phyloP scores from a whole-genome alignment of 2,329 filamentous ascomycete species.

The Aulographum hederae region DNA sequence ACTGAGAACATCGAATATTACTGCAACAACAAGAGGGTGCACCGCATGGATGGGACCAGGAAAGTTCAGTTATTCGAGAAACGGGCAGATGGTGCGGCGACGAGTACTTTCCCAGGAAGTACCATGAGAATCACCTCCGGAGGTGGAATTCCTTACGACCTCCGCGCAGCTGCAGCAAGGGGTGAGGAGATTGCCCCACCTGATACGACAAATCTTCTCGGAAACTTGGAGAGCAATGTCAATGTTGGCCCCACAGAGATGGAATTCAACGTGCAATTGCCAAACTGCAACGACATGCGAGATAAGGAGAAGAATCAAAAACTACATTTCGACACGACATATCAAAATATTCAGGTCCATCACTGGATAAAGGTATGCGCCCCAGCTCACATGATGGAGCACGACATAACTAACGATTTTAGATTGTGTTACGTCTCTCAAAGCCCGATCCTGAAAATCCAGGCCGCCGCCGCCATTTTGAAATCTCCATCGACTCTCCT shows the following conservation, averaged over 20 bases:
- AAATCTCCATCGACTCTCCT: slow-evolving; percentile 90
- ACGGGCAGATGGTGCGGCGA: slow-evolving; percentile 58
- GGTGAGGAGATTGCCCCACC: slow-evolving; percentile 35
- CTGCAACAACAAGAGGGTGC: slow-evolving; percentile 69
- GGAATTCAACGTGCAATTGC: slow-evolving; percentile 83
- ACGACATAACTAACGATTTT: too few relatives aligned
- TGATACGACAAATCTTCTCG: slow-evolving; percentile 53
- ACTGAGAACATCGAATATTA: slow-evolving; percentile 87
- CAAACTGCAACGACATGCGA: slow-evolving; percentile 69
- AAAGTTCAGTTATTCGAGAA: slow-evolving; percentile 85
- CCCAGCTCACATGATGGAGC: slow-evolving; percentile 1
- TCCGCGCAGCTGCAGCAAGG: slow-evolving; percentile 34
- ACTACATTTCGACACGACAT: slow-evolving; percentile 80
- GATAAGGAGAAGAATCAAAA: slow-evolving; percentile 46
- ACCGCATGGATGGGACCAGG: slow-evolving; percentile 63
- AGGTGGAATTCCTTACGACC: slow-evolving; percentile 55
- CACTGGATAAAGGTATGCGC: slow-evolving; percentile 81
- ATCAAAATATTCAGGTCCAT: slow-evolving; percentile 82
- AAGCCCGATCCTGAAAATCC: slow-evolving; percentile 65
- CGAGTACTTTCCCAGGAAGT: slow-evolving; percentile 55
- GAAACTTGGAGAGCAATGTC: slow-evolving; percentile 50
- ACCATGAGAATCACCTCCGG: slow-evolving; percentile 61
- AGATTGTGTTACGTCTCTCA: slow-evolving; percentile 88
- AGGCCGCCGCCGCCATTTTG: slow-evolving; percentile 68
- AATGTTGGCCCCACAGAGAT: slow-evolving; percentile 82